Base-by-base conservation (phyloP, 345 rosid genomes). In the Erodium maritimum region DNA sequence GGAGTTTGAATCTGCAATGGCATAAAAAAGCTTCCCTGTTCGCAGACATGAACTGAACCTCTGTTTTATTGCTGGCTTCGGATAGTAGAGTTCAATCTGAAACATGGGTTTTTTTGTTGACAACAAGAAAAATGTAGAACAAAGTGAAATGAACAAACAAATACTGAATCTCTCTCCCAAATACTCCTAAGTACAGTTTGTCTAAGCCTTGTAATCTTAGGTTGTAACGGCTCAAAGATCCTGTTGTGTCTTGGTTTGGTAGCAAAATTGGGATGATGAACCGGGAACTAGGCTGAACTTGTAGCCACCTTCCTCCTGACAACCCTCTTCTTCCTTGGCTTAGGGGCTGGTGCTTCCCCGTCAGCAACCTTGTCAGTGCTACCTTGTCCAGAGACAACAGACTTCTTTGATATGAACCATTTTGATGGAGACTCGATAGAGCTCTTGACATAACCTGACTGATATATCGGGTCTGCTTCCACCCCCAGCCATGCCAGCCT, bases 401-500 rank as follows among this genome's bases (percentile, higher is more conserved):
- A 67, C 58, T 88, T 80, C 82, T 82, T 88, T 17, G 96, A 91
- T 66, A 88, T 82, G 66, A 88, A 78, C 97, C 96, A 86, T 61
- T 60, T 84, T 51, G 96, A 73, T 57, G 88, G 72, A 65, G 90
- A 69, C 19, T 62, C 51, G 13, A 62, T 83, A n/a, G 82, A 55
- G 0, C 82, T 82, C 63, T 89, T 73, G 71, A 67, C 82, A 78
- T 86, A 83, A 69, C 81, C 93, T 14, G 96, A 88, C 17, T 84
- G 81, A 60, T 73, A 79, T 63, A 84, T 71, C 16, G 96, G 98
- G 73, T 88, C 96, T 21, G 87, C 84, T 71, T 88, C 93, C 55
- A 85, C 78, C 46, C 95, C 95, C 29, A 91, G 84, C 98, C 95
- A 93, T 19, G 90, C 84, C 57, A 76, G 82, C 76, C 91, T 83